Conservation (phyloP, 2,329 filamentous ascomycete genomes). For the Ascochyta rabiei region DNA sequence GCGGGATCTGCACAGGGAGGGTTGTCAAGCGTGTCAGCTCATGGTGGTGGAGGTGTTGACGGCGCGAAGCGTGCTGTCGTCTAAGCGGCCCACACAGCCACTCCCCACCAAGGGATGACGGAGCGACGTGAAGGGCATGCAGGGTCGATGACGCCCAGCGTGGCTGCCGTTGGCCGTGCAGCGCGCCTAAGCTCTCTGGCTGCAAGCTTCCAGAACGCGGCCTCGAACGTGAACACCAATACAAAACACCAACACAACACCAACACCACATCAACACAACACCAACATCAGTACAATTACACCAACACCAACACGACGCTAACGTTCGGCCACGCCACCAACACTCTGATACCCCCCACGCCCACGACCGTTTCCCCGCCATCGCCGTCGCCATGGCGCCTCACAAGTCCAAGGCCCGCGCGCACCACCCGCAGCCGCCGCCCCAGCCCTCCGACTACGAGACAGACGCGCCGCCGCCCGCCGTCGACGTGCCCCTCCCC, state of each 20-base stretch:
- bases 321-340: background rate
- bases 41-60: background rate
- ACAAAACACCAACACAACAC: background rate
- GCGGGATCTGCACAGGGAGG: conserved; percentile 9
- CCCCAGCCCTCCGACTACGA: conserved; percentile 62
- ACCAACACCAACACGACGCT: background rate
- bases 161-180: conserved; percentile 13
- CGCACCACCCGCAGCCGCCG: conserved; percentile 34
- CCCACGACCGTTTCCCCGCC: background rate
- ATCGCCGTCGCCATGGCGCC: conserved; percentile 33
- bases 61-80: background rate
- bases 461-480: conserved; percentile 52
- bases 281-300: background rate
- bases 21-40: background rate
- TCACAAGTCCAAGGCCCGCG: conserved; percentile 41
- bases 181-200: conserved; percentile 4
- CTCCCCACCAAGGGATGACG: conserved; percentile 14
- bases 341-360: background rate
- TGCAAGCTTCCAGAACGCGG: background rate
- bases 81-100: conserved; percentile 13
- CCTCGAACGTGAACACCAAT: conserved; percentile 1
- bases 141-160: conserved; percentile 14
- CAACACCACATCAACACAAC: background rate
- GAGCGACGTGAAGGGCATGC: conserved; percentile 3
- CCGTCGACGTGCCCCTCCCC: conserved; percentile 49